Evolutionary conservation across 768 basidiomycete genomes (phyloP), one percentile per base, ranked within the genome.

Genomic region (Aureoboletus auriporus): DNA sequence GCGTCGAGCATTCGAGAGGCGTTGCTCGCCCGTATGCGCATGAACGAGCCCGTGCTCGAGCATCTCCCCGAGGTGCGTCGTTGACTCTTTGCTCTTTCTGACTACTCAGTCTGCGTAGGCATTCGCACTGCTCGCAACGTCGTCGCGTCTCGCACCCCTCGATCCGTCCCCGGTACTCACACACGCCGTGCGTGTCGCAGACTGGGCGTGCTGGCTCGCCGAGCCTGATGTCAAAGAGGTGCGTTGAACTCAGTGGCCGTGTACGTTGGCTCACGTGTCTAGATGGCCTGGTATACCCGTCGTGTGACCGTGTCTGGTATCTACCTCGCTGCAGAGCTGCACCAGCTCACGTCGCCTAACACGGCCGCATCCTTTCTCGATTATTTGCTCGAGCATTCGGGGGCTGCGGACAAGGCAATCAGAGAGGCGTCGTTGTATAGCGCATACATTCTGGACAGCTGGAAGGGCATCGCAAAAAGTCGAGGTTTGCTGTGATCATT

Each of bases 241-340:
- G 60, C 39, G 76, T 67, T 8, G 4, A 1, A 13, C 12, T 41
- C 8, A 13, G 16, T 11, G 34, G 7, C 16, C 13, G 33, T 29
- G 10, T 37, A 35, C 20, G 17, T 36, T 17, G 28, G 31, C 20
- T n/a, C 11, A 2, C 16, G 6, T 7, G 36, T 13, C 17, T 46
- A 90, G 89, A 68, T 80, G 44, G 71, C 77, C 8, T 92, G 89
- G 89, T 90, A 90, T 63, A 69, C 82, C 6, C 77, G 73, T 31
- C 74, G 90, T 30, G 79, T 77, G 0, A 77, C 85, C 1, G 58
- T 91, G 28, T 80, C 85, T 7, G 74, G 77, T 1, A 69, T 87
- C 12, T 93, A 92, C 56, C 73, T 78, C 12, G 82, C 84, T n/a
- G 80, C 87, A 52, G 89, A 92, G 67, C 71, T 93, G 13, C 89